These are phyloP conservation scores for Endocalyx cinctus DNA, from an alignment of 2,329 filamentous ascomycete species.

Conservation along the genomic window DNA sequence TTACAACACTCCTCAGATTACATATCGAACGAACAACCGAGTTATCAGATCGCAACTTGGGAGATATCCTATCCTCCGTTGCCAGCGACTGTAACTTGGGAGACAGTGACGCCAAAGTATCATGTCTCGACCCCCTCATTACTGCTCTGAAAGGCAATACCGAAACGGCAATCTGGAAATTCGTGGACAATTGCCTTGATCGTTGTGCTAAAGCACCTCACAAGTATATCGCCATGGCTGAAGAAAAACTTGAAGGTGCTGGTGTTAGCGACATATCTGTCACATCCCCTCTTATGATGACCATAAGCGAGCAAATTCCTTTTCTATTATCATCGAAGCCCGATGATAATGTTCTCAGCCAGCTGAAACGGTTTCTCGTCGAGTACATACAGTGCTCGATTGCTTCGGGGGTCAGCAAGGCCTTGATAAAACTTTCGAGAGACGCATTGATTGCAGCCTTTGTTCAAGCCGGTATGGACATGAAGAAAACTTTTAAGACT, in stretches of 20 bases:
- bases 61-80: constrained; percentile 54
- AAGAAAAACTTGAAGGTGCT: constrained; percentile 29
- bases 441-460: constrained; percentile 35
- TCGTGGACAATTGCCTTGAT: constrained; percentile 78
- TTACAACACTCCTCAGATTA: constrained; percentile 64
- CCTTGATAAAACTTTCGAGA: constrained; percentile 39
- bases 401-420: constrained; percentile 44
- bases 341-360: constrained; percentile 35
- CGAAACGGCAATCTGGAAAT: constrained; percentile 51
- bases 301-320: constrained; percentile 72
- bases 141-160: constrained; percentile 30
- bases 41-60: constrained; percentile 47
- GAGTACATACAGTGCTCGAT: constrained; percentile 51
- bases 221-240: constrained; percentile 72
- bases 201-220: constrained; percentile 72
- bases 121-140: constrained; percentile 45
- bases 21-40: constrained; percentile 44
- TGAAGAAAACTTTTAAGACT: constrained; percentile 22
- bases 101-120: constrained; percentile 35
- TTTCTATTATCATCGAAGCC: constrained; percentile 54
- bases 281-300: constrained; percentile 64
- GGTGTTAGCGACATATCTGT: too few relatives aligned
- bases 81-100: constrained; percentile 64
- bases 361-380: constrained; percentile 55
- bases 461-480: constrained; percentile 32